Evolutionary conservation across 176 grass and related monocot species (phyloP).

Genomic region (Aechmea fasciata): DNA sequence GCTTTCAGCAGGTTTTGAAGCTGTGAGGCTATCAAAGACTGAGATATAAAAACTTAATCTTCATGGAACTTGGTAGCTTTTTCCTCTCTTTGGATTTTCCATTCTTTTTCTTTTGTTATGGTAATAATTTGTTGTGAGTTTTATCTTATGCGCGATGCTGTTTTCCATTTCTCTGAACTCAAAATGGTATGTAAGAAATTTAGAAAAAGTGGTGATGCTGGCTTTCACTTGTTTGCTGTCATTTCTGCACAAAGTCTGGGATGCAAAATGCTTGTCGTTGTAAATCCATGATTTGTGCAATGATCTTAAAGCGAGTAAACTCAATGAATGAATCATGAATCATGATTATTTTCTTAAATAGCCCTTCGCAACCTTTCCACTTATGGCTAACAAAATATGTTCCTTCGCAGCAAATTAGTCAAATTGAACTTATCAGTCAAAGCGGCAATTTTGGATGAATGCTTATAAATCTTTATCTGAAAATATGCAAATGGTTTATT

Average conservation of each 20-base stretch:
- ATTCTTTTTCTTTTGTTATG: not conserved
- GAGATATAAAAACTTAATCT: not conserved
- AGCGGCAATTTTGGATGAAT: not conserved
- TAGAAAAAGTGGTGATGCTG: not conserved
- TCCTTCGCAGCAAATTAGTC: no score
- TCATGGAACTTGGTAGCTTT: slow-evolving; percentile 3
- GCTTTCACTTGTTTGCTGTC: not conserved
- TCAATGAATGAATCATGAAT: no score
- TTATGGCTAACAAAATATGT: no score
- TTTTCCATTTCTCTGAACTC: not conserved
- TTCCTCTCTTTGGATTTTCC: not conserved
- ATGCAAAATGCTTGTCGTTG: not conserved
- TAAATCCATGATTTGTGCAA: not conserved
- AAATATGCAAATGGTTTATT: not conserved
- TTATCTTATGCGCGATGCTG: not conserved
- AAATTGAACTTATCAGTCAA: not conserved
- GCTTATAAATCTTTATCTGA: no score
- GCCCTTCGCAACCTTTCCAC: no score
- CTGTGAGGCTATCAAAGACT: not conserved
- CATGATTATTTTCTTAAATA: no score
- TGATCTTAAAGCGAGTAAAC: not conserved
- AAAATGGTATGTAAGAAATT: not conserved
- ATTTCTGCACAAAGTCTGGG: no score
- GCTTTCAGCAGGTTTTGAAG: not conserved
- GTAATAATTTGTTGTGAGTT: not conserved